These are phyloP conservation scores for Backusella circina DNA, from an alignment of 192 early-diverging fungal genomes.

Conservation along the genomic window DNA sequence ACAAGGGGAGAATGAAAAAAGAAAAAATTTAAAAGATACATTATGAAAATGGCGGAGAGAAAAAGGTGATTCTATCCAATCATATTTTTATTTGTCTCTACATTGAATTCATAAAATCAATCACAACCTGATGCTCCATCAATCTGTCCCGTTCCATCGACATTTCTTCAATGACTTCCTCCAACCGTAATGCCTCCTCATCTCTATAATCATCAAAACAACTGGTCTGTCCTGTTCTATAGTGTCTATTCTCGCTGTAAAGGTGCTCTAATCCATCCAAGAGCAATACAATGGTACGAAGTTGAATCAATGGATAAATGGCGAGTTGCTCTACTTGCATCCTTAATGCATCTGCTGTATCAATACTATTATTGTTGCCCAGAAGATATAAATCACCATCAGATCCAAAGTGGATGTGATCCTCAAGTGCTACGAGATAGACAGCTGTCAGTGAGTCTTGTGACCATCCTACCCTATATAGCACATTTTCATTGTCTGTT, in stretches of 20 bases:
- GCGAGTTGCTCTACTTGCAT: not conserved
- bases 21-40: not conserved
- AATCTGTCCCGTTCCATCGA: not conserved
- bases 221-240: not conserved
- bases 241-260: not conserved
- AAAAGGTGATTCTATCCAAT: not conserved
- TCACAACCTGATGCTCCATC: not conserved
- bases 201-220: not conserved
- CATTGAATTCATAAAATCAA: not conserved
- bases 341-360: not conserved
- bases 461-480: constrained; percentile 9
- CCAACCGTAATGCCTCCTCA: not conserved
- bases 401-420: constrained; percentile 28
- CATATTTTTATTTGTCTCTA: not conserved
- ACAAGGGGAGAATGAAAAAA: not conserved
- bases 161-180: not conserved
- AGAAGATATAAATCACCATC: not conserved
- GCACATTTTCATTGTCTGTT: not conserved
- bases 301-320: constrained; percentile 9
- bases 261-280: constrained; percentile 14
- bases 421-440: constrained; percentile 31
- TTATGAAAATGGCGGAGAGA: not conserved
- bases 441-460: constrained; percentile 23
- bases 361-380: not conserved
- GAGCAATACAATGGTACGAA: constrained; percentile 15